These are phyloP conservation scores for Cyberlindnera euphorbiae DNA, from an alignment of 805 yeast genomes.

Conservation along the genomic window DNA sequence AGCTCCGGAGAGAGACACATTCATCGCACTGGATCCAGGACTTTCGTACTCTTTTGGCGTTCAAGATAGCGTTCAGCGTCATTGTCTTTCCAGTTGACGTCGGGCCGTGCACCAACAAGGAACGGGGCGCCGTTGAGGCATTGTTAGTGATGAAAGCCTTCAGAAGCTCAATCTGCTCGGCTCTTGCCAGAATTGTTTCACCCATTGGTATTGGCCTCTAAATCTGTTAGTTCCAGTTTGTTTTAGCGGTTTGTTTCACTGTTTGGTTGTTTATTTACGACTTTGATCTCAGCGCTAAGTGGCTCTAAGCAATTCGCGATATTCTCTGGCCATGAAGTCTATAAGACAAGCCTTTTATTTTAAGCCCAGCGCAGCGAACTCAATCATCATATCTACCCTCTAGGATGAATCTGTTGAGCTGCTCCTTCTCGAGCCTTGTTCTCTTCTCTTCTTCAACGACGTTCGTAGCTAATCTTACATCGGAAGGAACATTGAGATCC, in stretches of 20 bases:
- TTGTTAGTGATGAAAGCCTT: conserved; percentile 13
- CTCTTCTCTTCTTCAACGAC: conserved; percentile 47
- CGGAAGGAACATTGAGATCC: conserved; percentile 46
- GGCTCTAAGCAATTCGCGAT: not conserved
- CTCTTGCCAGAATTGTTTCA: conserved; percentile 6
- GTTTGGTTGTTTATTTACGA: not conserved
- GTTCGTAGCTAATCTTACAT: conserved; percentile 49
- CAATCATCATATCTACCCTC: conserved; percentile 32
- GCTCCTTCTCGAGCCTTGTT: conserved; percentile 48
- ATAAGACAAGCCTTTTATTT: too few species aligned
- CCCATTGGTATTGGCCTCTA: too few species aligned
- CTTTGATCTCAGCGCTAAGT: not conserved
- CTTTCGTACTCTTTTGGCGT: conserved; percentile 7
- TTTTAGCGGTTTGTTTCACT: not conserved
- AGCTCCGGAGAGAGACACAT: conserved; percentile 21
- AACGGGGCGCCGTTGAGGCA: conserved; percentile 5
- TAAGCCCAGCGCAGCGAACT: too few species aligned
- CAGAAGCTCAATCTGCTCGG: conserved; percentile 17
- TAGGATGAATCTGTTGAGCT: conserved; percentile 51
- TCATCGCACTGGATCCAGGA: conserved; percentile 24
- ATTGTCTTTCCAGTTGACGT: conserved; percentile 23
- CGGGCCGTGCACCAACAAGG: conserved; percentile 17
- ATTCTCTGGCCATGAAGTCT: not conserved
- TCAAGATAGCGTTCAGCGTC: conserved; percentile 11
- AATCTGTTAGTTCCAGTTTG: too few species aligned